These are phyloP conservation scores for Lactifluus hygrophoroides DNA, from an alignment of 768 basidiomycete species.

Conservation along the genomic window DNA sequence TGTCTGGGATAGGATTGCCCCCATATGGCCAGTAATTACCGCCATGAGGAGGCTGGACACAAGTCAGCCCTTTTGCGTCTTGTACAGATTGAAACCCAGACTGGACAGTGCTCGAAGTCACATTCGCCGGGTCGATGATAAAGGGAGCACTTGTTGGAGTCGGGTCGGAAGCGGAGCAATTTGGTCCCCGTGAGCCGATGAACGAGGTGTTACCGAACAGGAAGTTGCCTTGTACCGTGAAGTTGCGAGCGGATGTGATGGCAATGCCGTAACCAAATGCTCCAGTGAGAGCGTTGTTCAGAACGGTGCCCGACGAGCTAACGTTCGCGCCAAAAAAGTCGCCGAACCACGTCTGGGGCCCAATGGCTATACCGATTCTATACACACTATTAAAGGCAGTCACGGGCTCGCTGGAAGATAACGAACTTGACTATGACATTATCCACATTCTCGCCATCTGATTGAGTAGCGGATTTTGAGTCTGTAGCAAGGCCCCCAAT, in stretches of 20 bases:
- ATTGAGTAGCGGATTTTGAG: slow-evolving; percentile 30
- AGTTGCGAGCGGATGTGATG: slow-evolving; percentile 52
- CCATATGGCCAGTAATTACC: slow-evolving; percentile 71
- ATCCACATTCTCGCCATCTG: slow-evolving; percentile 46
- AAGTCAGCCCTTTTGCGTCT: slow-evolving; percentile 52
- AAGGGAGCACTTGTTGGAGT: slow-evolving; percentile 52
- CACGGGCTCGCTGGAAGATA: not conserved
- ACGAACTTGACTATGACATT: slow-evolving; percentile 65
- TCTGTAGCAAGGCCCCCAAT: slow-evolving; percentile 60
- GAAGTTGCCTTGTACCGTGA: slow-evolving; percentile 54
- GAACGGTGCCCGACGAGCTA: slow-evolving; percentile 44
- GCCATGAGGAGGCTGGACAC: slow-evolving; percentile 56
- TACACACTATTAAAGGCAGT: not conserved
- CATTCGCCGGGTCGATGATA: slow-evolving; percentile 42
- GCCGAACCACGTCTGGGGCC: slow-evolving; percentile 71
- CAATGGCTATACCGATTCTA: slow-evolving; percentile 76
- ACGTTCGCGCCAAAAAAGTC: slow-evolving; percentile 46
- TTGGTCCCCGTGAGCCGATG: slow-evolving; percentile 58
- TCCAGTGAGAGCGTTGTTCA: slow-evolving; percentile 50
- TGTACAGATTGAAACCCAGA: slow-evolving; percentile 41
- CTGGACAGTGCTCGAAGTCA: slow-evolving; percentile 39
- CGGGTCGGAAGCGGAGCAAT: slow-evolving; percentile 44
- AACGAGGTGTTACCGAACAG: slow-evolving; percentile 66
- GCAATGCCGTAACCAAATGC: slow-evolving; percentile 72
- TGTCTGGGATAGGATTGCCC: slow-evolving; percentile 33